Base-by-base conservation (phyloP, 495 filamentous ascomycete genomes). In the Trypethelium eluteriae region DNA sequence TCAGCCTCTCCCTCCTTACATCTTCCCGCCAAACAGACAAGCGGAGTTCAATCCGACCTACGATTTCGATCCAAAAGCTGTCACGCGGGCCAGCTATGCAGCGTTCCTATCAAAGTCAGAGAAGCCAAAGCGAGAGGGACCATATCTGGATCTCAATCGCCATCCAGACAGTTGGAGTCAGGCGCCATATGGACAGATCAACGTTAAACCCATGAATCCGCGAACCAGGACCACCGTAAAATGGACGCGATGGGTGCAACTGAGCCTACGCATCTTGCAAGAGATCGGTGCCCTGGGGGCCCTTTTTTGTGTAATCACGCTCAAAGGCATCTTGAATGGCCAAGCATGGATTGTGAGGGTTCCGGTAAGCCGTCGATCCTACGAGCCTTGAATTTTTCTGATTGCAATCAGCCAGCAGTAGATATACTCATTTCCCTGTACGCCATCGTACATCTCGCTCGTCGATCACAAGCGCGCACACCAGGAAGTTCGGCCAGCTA, bases 401-500 rank as follows among this genome's bases (percentile, higher is more conserved):
- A 9, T 25, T 6, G 11, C 32, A 6, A 35, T n/a, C 67, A 88
- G 90, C 86, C 91, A 61, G 88, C 84, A 3, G 81, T 91, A 46
- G 89, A 88, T 50, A 81, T 89, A 49, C 67, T 90, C 2, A 85
- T 88, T 71, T 85, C 84, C 0, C 69, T 86, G 5, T 97, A 97
- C 74, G 88, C 81, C 39, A 83, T 93, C 56, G 92, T 88, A 72
- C 90, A 95, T 74, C 84, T 94, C 36, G 78, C 80, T 36, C 82
- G 87, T 25, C 84, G 88, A 36, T 82, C 89, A 0, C 83, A 86
- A 64, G 80, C 76, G 25, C 83, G 91, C 32, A 86, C 91, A 2
- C 84, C 92, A 1, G 87, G 79, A 6, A 92, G 90, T 53, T 88
- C 91, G 5, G 87, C 89, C 9, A 91, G 88, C 66, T 96, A 96